A percentile compares a stretch with the other conserved stretches of the same genome.
Evolutionary conservation across 768 basidiomycete genomes (phyloP).

Genomic region (Panaeolus papilionaceus): DNA sequence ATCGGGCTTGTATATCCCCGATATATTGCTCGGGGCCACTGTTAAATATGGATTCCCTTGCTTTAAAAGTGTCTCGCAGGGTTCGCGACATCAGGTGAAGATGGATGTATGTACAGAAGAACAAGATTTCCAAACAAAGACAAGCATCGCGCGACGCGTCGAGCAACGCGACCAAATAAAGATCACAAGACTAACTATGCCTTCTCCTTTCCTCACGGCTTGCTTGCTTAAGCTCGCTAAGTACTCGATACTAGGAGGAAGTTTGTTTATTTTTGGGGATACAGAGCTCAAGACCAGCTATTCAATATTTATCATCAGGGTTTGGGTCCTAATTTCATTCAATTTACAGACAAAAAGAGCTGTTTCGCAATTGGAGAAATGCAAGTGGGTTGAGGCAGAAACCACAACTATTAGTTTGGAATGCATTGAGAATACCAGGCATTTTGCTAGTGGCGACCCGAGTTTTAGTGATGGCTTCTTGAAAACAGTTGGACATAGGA

Average conservation of each 20-base stretch:
- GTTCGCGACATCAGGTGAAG: constrained; percentile 50
- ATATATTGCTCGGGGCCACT: constrained; percentile 71
- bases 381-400: background rate
- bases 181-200: background rate
- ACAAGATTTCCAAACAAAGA: background rate
- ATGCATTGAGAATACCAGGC: constrained; percentile 2
- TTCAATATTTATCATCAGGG: too few relatives aligned
- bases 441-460: background rate
- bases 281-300: too few relatives aligned
- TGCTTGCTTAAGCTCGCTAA: too few relatives aligned
- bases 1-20: constrained; percentile 66
- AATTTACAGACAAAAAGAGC: too few relatives aligned
- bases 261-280: too few relatives aligned
- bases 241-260: too few relatives aligned
- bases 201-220: too few relatives aligned
- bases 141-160: constrained; percentile 7
- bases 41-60: constrained; percentile 74
- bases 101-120: background rate
- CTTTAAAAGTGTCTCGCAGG: constrained; percentile 58
- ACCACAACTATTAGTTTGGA: background rate
- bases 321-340: too few relatives aligned
- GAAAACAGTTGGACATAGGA: background rate
- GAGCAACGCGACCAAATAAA: background rate
- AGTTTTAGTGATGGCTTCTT: background rate
- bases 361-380: too few relatives aligned